These are phyloP conservation scores for Digitaria exilis DNA, from an alignment of 202 grass and related monocot species.

Conservation along the genomic window DNA sequence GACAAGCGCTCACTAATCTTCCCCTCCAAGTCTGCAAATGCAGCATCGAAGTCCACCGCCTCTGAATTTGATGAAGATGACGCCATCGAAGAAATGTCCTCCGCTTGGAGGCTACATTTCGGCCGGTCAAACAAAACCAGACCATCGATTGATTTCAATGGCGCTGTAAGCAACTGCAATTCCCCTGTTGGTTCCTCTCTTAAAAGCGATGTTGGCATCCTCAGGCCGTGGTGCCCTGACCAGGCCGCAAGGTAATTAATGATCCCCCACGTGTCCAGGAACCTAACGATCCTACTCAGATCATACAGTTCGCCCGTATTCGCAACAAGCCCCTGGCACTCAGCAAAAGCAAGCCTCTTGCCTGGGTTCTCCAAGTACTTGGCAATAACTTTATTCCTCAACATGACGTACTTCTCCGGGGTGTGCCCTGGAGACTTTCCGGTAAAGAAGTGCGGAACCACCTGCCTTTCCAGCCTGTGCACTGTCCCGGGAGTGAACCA, in stretches of 20 bases:
- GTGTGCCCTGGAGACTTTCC: constrained; percentile 75
- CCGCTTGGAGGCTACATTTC: constrained; percentile 72
- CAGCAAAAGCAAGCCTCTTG: constrained; percentile 70
- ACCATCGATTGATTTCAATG: constrained; percentile 92
- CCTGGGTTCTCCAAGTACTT: constrained; percentile 78
- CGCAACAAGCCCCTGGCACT: constrained; percentile 76
- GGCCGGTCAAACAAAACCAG: constrained; percentile 90
- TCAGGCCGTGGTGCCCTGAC: constrained; percentile 64
- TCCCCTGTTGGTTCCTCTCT: constrained; percentile 74
- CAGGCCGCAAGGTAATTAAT: constrained; percentile 87
- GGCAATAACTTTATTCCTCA: constrained; percentile 84
- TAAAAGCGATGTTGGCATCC: constrained; percentile 72
- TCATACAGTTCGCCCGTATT: constrained; percentile 76
- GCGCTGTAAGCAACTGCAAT: constrained; percentile 68
- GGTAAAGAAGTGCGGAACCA: constrained; percentile 87
- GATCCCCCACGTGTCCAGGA: constrained; percentile 92
- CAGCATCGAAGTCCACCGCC: constrained; percentile 53
- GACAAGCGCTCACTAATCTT: constrained; percentile 75
- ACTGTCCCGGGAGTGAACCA: constrained; percentile 78
- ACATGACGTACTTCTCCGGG: constrained; percentile 61
- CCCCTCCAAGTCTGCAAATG: constrained; percentile 65
- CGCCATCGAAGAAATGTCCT: constrained; percentile 56
- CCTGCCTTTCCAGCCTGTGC: constrained; percentile 85
- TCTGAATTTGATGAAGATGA: constrained; percentile 45
- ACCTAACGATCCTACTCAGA: constrained; percentile 81